Percentiles rank a stretch among this genome's conserved stretches.
These are phyloP conservation scores for Inga oerstediana DNA, from an alignment of 306 rosid genomes.

Conservation along the genomic window DNA sequence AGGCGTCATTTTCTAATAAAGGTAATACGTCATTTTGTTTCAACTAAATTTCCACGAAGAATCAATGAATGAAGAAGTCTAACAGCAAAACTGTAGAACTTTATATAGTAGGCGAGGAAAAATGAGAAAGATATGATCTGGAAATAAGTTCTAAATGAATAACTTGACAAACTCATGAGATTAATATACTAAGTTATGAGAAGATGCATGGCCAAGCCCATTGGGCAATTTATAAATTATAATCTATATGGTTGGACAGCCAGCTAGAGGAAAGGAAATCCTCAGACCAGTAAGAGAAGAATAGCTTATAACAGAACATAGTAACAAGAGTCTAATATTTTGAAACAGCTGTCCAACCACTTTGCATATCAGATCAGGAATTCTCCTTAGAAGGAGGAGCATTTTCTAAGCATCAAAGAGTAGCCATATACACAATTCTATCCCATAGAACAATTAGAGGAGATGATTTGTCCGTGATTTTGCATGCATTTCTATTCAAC, in stretches of 20 bases:
- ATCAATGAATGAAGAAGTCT: conserved; percentile 2
- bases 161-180: background rate
- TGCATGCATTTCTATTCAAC: background rate
- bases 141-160: conserved; percentile 14
- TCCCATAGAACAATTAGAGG: background rate
- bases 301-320: background rate
- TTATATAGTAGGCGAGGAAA: background rate
- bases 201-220: background rate
- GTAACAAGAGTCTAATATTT: background rate
- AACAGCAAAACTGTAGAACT: background rate
- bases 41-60: background rate
- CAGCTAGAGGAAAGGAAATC: background rate
- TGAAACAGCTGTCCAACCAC: background rate
- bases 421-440: background rate
- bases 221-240: background rate
- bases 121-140: conserved; percentile 7
- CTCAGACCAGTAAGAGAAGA: background rate
- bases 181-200: background rate
- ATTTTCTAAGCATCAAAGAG: no score
- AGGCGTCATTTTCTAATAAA: conserved; percentile 48
- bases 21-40: conserved; percentile 43
- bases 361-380: background rate
- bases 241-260: background rate
- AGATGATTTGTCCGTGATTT: background rate
- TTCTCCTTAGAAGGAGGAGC: background rate